Conservation (phyloP, 176 grass and related monocot genomes). For the Carex myosuroides region DNA sequence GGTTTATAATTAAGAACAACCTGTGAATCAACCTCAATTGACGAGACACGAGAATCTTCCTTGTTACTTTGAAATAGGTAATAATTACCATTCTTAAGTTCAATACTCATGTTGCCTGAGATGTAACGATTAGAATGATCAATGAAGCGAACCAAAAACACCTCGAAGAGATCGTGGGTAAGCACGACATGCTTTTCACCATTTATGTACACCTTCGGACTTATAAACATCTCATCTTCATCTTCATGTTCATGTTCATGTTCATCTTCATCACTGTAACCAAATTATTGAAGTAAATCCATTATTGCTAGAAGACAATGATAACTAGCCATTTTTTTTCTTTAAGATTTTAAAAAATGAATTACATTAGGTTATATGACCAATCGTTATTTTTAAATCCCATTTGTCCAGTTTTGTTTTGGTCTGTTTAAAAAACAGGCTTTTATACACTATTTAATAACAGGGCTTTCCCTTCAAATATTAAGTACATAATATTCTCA, state of each 20-base stretch:
- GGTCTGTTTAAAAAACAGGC: too few species aligned
- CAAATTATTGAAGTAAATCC: background rate
- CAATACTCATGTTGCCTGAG: background rate
- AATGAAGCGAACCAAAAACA: background rate
- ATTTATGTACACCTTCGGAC: background rate
- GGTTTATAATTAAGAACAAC: background rate
- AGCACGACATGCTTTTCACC: background rate
- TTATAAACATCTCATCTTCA: background rate
- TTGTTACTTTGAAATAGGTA: background rate
- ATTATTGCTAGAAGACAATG: background rate
- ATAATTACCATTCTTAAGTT: background rate
- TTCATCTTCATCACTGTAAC: background rate
- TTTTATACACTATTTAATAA: too few species aligned
- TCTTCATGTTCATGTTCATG: background rate
- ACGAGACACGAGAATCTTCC: background rate
- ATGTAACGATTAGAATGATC: background rate
- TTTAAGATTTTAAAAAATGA: too few species aligned
- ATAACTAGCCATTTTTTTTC: too few species aligned
- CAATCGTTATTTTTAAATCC: too few species aligned
- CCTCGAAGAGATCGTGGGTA: background rate
- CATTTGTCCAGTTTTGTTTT: too few species aligned
- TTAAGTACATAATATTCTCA: too few species aligned
- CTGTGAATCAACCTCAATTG: background rate
- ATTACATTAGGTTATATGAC: too few species aligned
- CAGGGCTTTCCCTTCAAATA: too few species aligned